Percentiles rank a stretch among this genome's conserved stretches.
Evolutionary conservation across 352 stramenopile species (phyloP).

Genomic region (Phytopythium litorale): DNA sequence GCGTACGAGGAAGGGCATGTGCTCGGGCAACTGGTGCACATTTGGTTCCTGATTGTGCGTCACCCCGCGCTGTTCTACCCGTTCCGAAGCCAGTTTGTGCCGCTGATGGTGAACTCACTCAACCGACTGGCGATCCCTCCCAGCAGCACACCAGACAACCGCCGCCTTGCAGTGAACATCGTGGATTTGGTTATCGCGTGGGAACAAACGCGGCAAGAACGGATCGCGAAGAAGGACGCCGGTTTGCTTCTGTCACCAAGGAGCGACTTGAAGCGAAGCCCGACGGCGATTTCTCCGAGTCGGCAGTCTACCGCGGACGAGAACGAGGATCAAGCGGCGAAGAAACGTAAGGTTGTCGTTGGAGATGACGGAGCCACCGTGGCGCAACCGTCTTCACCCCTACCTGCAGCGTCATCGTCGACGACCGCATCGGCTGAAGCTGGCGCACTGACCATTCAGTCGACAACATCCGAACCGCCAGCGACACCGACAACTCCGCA

Average conservation of each 20-base stretch:
- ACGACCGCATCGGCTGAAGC: slow-evolving; percentile 9
- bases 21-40: slow-evolving; percentile 94
- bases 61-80: slow-evolving; percentile 93
- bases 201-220: slow-evolving; percentile 86
- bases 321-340: slow-evolving; percentile 21
- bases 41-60: slow-evolving; percentile 96
- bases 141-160: slow-evolving; percentile 92
- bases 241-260: slow-evolving; percentile 12
- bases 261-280: slow-evolving; percentile 36
- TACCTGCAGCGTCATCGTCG: not conserved
- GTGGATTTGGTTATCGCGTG: slow-evolving; percentile 96
- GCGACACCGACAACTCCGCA: not conserved
- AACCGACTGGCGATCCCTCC: slow-evolving; percentile 94
- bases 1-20: slow-evolving; percentile 97
- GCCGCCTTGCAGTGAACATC: slow-evolving; percentile 91
- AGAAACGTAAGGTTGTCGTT: slow-evolving; percentile 44
- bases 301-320: slow-evolving; percentile 10
- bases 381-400: not conserved
- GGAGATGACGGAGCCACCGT: not conserved
- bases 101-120: slow-evolving; percentile 96
- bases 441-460: slow-evolving; percentile 9
- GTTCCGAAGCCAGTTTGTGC: slow-evolving; percentile 92
- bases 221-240: slow-evolving; percentile 29
- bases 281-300: slow-evolving; percentile 12
- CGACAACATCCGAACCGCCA: not conserved